Evolutionary conservation across 176 grass and related monocot genomes (phyloP), one percentile per base, ranked within the genome.

Genomic region (Lolium multiflorum): DNA sequence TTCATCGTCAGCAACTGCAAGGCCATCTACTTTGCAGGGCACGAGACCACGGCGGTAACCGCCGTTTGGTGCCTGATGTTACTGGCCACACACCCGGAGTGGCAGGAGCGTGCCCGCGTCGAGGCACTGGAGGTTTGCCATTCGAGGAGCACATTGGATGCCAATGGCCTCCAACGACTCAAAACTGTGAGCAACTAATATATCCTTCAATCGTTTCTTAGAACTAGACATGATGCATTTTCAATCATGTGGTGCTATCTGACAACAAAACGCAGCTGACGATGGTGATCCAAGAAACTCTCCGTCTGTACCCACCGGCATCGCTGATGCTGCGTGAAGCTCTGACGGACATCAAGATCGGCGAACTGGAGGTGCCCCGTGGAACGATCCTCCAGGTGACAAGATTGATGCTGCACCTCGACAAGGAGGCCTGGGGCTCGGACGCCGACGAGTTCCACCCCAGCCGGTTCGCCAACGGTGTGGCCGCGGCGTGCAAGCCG

Each of bases 241-340:
- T 25, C 4, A 16, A 50, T 74, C 6, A 15, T 15, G 22, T 24
- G 7, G 39, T 48, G 70, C 3, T 50, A 18, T 9, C 44, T 54
- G 12, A 0, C 15, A 18, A 5, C 8, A 25, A 54, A 76, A 76
- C 35, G 48, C 73, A 76, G 73, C 73, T 76, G 73, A 76, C 48
- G 24, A 76, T 76, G 73, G 73, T 76, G 73, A 76, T 76, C 24
- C 73, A 76, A 54, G 73, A 76, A 18, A 76, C 73, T 52, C 73
- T 76, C 6, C 73, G 73, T 31, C 73, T 76, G 15, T 76, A 76
- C 73, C 73, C 73, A 11, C 73, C 73, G 8, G 73, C 73, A 15
- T 76, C 49, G 7, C 15, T 76, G 48, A 76, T 76, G 73, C 17
- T 76, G 73, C 73, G 73, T 1, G 73, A 76, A 76, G 73, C 73